Percentiles rank a stretch among this genome's conserved stretches.
Conservation (phyloP, 78 protist genomes). For the Monosiga brevicollis region DNA sequence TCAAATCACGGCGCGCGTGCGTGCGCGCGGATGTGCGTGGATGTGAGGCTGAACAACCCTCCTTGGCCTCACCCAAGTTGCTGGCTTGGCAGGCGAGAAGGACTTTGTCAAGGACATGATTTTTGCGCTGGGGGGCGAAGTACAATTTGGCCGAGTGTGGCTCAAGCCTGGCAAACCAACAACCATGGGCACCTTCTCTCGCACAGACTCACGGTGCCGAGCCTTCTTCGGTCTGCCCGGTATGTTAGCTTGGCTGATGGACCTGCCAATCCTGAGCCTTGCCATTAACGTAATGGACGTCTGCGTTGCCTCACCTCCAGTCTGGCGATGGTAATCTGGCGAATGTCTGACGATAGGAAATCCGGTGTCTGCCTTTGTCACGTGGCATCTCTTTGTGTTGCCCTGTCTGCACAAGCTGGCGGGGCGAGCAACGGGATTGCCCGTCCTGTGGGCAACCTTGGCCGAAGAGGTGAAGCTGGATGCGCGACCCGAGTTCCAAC, state of each 20-base stretch:
- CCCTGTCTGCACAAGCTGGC: constrained; percentile 13
- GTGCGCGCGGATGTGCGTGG: too few species aligned
- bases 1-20: too few species aligned
- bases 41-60: too few species aligned
- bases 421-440: not conserved
- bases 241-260: too few species aligned
- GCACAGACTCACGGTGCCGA: not conserved
- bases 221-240: constrained; percentile 10
- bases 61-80: too few species aligned
- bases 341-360: constrained; percentile 5
- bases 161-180: constrained; percentile 64
- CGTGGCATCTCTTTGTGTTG: constrained; percentile 22
- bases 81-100: too few species aligned
- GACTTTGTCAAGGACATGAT: constrained; percentile 34
- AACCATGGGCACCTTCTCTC: constrained; percentile 19
- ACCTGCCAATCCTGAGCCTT: too few species aligned
- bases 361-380: constrained; percentile 37
- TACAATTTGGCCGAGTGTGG: constrained; percentile 11
- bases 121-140: not conserved
- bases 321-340: not conserved
- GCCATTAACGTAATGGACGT: not conserved
- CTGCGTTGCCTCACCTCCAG: not conserved
- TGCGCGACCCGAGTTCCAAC: constrained; percentile 4
- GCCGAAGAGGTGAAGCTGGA: not conserved
- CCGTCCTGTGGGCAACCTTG: not conserved